phyloP scores from a whole-genome alignment of 139 green algal genomes.

The Trebouxia sp. region DNA sequence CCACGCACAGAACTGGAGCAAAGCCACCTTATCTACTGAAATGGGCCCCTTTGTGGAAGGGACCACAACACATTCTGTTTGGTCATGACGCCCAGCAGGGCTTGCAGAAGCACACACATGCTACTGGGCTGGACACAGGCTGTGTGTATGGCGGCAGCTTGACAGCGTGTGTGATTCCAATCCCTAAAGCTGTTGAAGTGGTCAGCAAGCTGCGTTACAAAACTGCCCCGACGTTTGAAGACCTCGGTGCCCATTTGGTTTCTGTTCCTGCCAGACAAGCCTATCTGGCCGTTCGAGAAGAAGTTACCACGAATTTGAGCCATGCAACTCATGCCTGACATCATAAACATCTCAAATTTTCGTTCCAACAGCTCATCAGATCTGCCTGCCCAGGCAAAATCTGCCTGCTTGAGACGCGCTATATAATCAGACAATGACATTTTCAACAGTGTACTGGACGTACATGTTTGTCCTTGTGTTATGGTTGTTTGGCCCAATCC shows the following conservation, averaged over 20 bases:
- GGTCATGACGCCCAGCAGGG: constrained; percentile 66
- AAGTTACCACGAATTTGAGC: too few relatives aligned
- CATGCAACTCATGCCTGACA: not conserved
- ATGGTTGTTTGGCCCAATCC: too few relatives aligned
- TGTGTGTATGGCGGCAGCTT: constrained; percentile 74
- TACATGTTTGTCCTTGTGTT: too few relatives aligned
- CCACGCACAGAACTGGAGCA: too few relatives aligned
- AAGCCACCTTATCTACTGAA: not conserved
- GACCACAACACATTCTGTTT: constrained; percentile 72
- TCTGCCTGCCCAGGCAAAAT: too few relatives aligned
- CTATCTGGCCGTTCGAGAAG: not conserved
- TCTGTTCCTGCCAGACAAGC: not conserved
- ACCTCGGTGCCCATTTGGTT: not conserved
- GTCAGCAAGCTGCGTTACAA: too few relatives aligned
- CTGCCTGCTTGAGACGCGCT: too few relatives aligned
- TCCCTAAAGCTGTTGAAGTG: too few relatives aligned
- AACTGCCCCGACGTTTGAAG: not conserved
- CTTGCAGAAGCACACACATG: constrained; percentile 52
- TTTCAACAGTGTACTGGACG: too few relatives aligned
- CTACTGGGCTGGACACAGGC: constrained; percentile 70
- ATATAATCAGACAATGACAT: too few relatives aligned
- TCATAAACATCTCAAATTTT: too few relatives aligned
- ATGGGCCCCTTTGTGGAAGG: constrained; percentile 54
- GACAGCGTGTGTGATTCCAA: constrained; percentile 46
- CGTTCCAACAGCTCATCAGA: too few relatives aligned